Evolutionary conservation across 495 filamentous ascomycete genomes (phyloP), one percentile per base, ranked within the genome.

Genomic region (Aspergillus affinis): DNA sequence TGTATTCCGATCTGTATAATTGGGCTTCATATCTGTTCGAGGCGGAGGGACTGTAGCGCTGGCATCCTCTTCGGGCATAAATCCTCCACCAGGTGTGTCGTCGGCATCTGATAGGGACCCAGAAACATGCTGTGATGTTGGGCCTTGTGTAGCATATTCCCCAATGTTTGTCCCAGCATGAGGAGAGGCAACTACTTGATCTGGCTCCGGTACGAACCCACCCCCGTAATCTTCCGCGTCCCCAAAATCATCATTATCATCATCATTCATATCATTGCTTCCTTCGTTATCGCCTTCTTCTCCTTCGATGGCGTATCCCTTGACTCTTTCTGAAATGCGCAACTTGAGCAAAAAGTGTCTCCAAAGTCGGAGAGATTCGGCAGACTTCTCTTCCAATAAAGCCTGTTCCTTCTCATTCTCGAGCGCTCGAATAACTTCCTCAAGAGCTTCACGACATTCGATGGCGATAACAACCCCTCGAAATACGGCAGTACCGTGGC

Each of bases 401-500:
- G 78, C 75, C 65, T 83, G 79, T 18, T 75, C 80, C 63, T 79
- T 80, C 65, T 87, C 81, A 59, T 88, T 81, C 51, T 81, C 79
- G 52, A 97, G 69, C 4, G 83, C 86, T 15, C 72, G 70, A 41
- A 95, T 71, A 12, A 90, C 87, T 8, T 83, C 86, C 56, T 83
- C 76, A 0, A 97, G 77, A 0, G 86, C 91, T 62, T 93, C 91
- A 17, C 69, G 78, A 57, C 85, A 83, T 70, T 91, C 89, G 20
- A 57, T 65, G 1, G 92, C 87, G 26, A 96, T 85, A 9, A 98
- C 84, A 17, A 89, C 84, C 0, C 94, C 95, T 6, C 82, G 78
- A 17, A 90, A 67, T 15, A 94, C 81, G 10, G 93, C 90, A 5
- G 90, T 96, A 9, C 91, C 92, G 53, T 88, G 84, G 7, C 91